Conservation (phyloP, 2,329 filamentous ascomycete species). For the Ophiostoma fasciatum region DNA sequence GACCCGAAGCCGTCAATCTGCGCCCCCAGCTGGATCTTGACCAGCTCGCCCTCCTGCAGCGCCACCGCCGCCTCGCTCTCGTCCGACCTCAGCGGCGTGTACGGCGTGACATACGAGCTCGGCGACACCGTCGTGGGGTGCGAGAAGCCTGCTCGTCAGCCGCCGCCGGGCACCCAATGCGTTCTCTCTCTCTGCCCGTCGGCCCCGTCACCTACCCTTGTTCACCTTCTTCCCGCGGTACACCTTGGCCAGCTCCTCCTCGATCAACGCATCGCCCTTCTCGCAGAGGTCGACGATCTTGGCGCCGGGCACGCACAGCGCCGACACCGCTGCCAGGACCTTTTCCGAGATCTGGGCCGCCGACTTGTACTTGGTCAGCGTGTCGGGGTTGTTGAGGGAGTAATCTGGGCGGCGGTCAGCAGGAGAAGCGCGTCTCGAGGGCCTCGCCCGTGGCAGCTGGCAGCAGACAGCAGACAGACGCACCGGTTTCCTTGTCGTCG, state of each 20-base stretch:
- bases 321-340: slow-evolving; percentile 72
- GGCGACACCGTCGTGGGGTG: slow-evolving; percentile 95
- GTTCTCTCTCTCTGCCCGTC: neutral
- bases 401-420: slow-evolving; percentile 46
- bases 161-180: neutral
- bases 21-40: slow-evolving; percentile 98
- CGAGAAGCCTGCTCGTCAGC: slow-evolving; percentile 50
- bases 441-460: neutral
- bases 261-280: slow-evolving; percentile 86
- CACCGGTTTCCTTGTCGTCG: slow-evolving; percentile 31
- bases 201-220: slow-evolving; percentile 56
- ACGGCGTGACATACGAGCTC: slow-evolving; percentile 86
- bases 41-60: slow-evolving; percentile 70
- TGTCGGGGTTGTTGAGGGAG: slow-evolving; percentile 80
- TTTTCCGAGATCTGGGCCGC: slow-evolving; percentile 91
- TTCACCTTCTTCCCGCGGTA: slow-evolving; percentile 95
- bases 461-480: too few relatives aligned
- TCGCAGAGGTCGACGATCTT: slow-evolving; percentile 93
- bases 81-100: slow-evolving; percentile 83
- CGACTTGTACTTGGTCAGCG: slow-evolving; percentile 97
- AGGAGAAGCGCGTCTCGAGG: neutral
- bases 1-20: slow-evolving; percentile 93
- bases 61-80: slow-evolving; percentile 65
- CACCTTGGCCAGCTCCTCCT: slow-evolving; percentile 87
- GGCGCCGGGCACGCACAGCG: slow-evolving; percentile 63